phyloP scores from a whole-genome alignment of 148 eudicot genomes.

The Silene latifolia region DNA sequence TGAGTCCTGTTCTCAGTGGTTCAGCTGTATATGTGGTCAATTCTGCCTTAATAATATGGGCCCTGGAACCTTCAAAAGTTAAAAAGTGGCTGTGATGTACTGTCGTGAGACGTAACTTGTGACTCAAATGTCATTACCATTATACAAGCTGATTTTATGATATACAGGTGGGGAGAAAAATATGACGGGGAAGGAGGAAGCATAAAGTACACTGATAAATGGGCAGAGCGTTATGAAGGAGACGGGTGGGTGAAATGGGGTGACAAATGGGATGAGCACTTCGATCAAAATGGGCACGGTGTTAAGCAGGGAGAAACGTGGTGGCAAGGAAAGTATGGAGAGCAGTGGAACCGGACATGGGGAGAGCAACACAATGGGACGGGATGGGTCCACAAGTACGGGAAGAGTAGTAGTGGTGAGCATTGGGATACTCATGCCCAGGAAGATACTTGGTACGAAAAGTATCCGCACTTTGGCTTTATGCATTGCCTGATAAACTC shows the following conservation, averaged over 20 bases:
- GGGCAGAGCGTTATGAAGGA: constrained; percentile 88
- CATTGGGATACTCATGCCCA: constrained; percentile 87
- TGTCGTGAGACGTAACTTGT: neutral
- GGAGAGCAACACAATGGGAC: constrained; percentile 86
- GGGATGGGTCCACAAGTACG: constrained; percentile 94
- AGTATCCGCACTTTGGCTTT: constrained; percentile 76
- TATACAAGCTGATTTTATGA: neutral
- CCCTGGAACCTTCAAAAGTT: neutral
- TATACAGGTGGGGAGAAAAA: constrained; percentile 90
- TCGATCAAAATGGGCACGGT: constrained; percentile 52
- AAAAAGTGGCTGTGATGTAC: neutral
- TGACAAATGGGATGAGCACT: constrained; percentile 93
- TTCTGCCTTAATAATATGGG: neutral
- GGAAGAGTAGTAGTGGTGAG: constrained; percentile 81
- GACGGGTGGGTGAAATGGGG: constrained; percentile 95
- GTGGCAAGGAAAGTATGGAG: constrained; percentile 87
- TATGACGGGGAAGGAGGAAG: constrained; percentile 86
- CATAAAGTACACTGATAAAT: constrained; percentile 84
- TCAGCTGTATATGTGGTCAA: neutral
- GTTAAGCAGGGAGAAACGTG: constrained; percentile 92
- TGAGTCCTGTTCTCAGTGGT: neutral
- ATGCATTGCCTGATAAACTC: constrained; percentile 74
- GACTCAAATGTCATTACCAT: neutral
- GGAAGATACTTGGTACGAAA: constrained; percentile 90
- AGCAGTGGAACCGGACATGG: constrained; percentile 91